Percentiles rank a stretch among this genome's conserved stretches.
phyloP scores from a whole-genome alignment of 2,329 filamentous ascomycete species.

The Diaporthe longicolla region DNA sequence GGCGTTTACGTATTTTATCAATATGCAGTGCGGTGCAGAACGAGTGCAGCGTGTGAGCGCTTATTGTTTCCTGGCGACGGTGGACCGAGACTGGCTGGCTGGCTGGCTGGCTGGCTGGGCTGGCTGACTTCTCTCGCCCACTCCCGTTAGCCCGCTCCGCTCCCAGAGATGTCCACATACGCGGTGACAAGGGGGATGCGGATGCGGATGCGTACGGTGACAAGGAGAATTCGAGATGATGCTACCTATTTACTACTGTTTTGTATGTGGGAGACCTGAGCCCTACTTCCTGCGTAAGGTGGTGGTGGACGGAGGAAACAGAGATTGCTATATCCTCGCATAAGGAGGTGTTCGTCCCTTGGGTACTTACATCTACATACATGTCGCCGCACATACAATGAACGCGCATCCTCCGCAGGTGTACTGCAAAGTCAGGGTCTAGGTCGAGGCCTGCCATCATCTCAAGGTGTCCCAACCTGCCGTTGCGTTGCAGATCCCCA shows the following conservation, averaged over 20 bases:
- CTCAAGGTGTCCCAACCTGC: slow-evolving; percentile 18
- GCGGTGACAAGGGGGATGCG: neutral
- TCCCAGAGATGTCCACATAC: neutral
- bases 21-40: slow-evolving; percentile 5
- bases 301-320: neutral
- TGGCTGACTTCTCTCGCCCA: neutral
- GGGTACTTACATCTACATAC: slow-evolving; percentile 8
- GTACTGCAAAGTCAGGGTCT: slow-evolving; percentile 9
- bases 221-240: neutral
- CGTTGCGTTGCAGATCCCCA: slow-evolving; percentile 33
- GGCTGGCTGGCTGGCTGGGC: no score
- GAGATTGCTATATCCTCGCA: slow-evolving; percentile 7
- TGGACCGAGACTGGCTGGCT: neutral
- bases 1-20: slow-evolving; percentile 6
- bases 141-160: slow-evolving; percentile 8
- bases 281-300: neutral
- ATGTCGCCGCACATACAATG: neutral
- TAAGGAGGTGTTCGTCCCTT: slow-evolving; percentile 31
- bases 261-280: neutral
- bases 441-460: slow-evolving; percentile 25
- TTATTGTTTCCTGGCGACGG: slow-evolving; percentile 7
- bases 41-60: slow-evolving; percentile 8
- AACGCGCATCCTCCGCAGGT: neutral
- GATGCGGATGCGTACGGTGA: no score
- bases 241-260: neutral